Evolutionary conservation across 2,329 filamentous ascomycete species (phyloP), one percentile per base, ranked within the genome.

Genomic region (Pseudogymnoascus sp.): DNA sequence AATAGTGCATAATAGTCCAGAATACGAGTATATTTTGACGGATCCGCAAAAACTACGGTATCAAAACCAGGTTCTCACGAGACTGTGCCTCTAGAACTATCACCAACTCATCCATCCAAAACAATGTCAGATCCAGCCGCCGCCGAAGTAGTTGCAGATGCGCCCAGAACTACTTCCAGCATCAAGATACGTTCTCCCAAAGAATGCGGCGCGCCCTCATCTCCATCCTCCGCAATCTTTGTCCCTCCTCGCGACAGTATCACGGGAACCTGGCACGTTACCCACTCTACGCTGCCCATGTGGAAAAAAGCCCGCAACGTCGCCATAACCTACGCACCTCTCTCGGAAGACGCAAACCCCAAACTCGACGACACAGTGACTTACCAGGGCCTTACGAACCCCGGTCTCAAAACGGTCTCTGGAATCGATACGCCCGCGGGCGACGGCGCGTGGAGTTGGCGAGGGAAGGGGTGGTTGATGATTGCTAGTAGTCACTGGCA

Each of bases 291-390:
- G 4, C 82, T 91, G 9, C 75, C 81, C 63, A 91, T 94, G 87
- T 95, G 90, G 90, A 84, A 84, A 66, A 80, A 82, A 52, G 85
- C 88, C 59, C 85, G 84, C 70, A 94, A 94, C 73, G 89, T 95
- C 12, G 80, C 81, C 67, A 92, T 95, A 71, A 87, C 83, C 33
- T 95, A 95, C 77, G 81, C 74, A 8, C 71, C 79, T 0, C 77
- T 88, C 61, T 68, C 59, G 62, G 28, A 72, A 61, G 59, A 71
- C 60, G 23, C 35, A 41, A 34, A 8, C 19, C 28, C 33, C n/a
- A 13, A 57, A 62, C 74, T 92, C 63, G 84, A 90, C 71, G 89
- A 94, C 72, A 71, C 86, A 2, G 89, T 94, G 63, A 80, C 82
- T 61, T 90, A 89, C 71, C 83, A 88, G 71, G 76, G 79, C 52